These are phyloP conservation scores for Claviceps spartinae DNA, from an alignment of 2,329 filamentous ascomycete genomes.

Conservation along the genomic window DNA sequence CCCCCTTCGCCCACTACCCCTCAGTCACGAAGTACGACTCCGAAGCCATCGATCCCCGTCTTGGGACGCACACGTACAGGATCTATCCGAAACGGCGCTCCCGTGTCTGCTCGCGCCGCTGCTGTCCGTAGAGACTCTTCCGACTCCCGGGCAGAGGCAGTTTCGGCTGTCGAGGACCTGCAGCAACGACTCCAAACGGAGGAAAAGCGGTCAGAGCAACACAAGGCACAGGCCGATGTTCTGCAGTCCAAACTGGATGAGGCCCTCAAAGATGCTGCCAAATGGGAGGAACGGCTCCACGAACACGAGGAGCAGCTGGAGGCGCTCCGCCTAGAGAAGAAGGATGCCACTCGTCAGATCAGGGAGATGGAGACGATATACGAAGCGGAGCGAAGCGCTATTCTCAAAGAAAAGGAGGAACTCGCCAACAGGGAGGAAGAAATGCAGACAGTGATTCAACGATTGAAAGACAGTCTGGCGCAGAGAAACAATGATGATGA, in stretches of 20 bases:
- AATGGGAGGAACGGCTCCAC: conserved; percentile 76
- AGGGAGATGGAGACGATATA: conserved; percentile 88
- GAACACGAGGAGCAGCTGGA: conserved; percentile 78
- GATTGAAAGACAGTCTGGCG: conserved; percentile 77
- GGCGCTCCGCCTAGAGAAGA: conserved; percentile 67
- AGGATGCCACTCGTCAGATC: conserved; percentile 68
- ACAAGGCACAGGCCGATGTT: conserved; percentile 72
- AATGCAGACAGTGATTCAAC: conserved; percentile 78
- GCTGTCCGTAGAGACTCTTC: conserved; percentile 48
- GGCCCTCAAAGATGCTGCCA: conserved; percentile 65
- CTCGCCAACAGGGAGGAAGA: conserved; percentile 75
- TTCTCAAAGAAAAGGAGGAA: conserved; percentile 86
- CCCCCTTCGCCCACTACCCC: conserved; percentile 21
- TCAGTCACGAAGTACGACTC: conserved; percentile 22
- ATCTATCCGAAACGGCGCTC: conserved; percentile 50
- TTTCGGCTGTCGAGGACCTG: conserved; percentile 69
- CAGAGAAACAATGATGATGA: conserved; percentile 55
- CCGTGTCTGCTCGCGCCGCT: conserved; percentile 61
- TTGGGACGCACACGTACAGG: conserved; percentile 39
- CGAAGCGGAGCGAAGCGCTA: conserved; percentile 74
- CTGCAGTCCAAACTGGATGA: conserved; percentile 81
- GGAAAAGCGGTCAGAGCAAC: conserved; percentile 63
- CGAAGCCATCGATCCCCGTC: conserved; percentile 30
- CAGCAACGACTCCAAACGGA: conserved; percentile 71
- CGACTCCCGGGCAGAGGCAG: conserved; percentile 65